phyloP scores from a whole-genome alignment of 2,329 filamentous ascomycete species.

The Colletotrichum sp. region DNA sequence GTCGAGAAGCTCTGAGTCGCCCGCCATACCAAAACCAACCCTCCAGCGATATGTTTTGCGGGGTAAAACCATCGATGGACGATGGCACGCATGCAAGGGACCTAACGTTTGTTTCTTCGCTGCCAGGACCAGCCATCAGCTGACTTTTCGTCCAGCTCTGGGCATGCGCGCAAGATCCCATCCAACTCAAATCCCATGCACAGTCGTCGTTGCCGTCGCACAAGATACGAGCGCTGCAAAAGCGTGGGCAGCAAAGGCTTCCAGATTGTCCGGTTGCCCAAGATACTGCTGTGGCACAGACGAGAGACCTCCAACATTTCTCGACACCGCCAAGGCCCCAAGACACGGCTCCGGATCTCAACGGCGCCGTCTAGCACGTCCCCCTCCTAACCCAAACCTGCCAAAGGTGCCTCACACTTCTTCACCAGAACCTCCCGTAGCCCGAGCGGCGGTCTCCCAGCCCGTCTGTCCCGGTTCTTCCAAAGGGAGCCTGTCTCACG shows the following conservation, averaged over 20 bases:
- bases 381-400: neutral
- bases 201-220: neutral
- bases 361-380: slow-evolving; percentile 18
- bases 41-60: slow-evolving; percentile 2
- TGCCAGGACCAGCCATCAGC: neutral
- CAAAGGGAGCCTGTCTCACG: neutral
- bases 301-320: neutral
- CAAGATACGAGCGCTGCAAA: neutral
- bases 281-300: neutral
- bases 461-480: neutral
- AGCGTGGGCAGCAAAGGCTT: neutral
- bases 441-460: neutral
- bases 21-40: neutral
- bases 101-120: neutral
- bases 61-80: slow-evolving; percentile 5
- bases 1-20: slow-evolving; percentile 4
- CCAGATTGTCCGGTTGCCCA: slow-evolving; percentile 5
- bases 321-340: slow-evolving; percentile 16
- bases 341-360: slow-evolving; percentile 18
- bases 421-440: neutral
- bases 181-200: neutral
- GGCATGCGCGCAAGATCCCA: neutral
- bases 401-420: neutral
- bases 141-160: neutral
- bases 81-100: slow-evolving; percentile 2